These are phyloP conservation scores for Filosporella fistucella DNA, from an alignment of 495 filamentous ascomycete genomes.

Conservation along the genomic window DNA sequence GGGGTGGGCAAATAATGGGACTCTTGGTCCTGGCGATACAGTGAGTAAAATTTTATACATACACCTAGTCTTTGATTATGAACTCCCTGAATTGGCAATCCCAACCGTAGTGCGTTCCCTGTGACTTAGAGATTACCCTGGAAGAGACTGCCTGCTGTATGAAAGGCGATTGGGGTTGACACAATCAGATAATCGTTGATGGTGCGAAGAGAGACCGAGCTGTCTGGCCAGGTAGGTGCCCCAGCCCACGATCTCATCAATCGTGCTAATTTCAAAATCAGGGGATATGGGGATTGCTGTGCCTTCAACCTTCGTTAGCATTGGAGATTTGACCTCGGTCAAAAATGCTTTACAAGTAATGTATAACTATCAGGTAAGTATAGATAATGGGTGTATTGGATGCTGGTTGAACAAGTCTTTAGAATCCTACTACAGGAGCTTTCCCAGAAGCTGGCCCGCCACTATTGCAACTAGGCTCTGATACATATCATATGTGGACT, in stretches of 20 bases:
- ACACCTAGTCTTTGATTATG: too few species aligned
- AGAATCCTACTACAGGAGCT: conserved; percentile 20
- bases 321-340: conserved; percentile 55
- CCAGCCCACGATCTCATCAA: background rate
- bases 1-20: conserved; percentile 54
- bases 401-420: background rate
- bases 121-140: too few species aligned
- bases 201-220: conserved; percentile 55
- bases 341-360: conserved; percentile 58
- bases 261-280: background rate
- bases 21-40: conserved; percentile 33
- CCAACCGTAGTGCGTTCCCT: too few species aligned
- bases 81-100: too few species aligned
- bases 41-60: too few species aligned
- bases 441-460: conserved; percentile 47
- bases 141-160: too few species aligned
- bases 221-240: conserved; percentile 40
- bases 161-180: too few species aligned
- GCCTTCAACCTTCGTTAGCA: conserved; percentile 50
- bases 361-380: conserved; percentile 40
- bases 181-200: conserved; percentile 47
- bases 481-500: conserved; percentile 65
- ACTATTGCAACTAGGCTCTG: conserved; percentile 51
- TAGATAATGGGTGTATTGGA: too few species aligned
- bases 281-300: conserved; percentile 59